Evolutionary conservation across 768 basidiomycete genomes (phyloP).

Genomic region (Piloderma croceum): DNA sequence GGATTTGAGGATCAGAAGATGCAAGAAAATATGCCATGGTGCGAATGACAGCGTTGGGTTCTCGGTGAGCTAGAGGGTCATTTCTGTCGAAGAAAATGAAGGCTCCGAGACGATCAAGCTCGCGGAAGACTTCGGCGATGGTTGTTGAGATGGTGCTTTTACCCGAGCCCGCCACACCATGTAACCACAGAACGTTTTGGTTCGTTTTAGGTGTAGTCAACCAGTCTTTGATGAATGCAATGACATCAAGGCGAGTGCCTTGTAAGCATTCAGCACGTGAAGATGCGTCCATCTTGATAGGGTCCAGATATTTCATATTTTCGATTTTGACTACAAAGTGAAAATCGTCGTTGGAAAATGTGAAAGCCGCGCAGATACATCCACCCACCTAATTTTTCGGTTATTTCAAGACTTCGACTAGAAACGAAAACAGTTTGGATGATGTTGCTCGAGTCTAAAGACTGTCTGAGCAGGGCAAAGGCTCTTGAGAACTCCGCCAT

Average conservation of each 20-base stretch:
- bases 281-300: conserved; percentile 25
- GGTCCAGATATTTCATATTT: conserved; percentile 22
- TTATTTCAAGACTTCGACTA: conserved; percentile 23
- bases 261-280: conserved; percentile 24
- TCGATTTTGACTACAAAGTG: no score
- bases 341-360: background rate
- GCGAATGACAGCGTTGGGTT: conserved; percentile 25
- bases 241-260: conserved; percentile 25
- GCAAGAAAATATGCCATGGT: conserved; percentile 31
- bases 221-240: conserved; percentile 22
- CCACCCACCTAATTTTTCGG: conserved; percentile 19
- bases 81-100: conserved; percentile 31
- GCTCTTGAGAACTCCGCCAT: conserved; percentile 16
- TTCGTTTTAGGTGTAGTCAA: conserved; percentile 12
- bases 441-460: conserved; percentile 19
- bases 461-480: conserved; percentile 21
- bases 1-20: conserved; percentile 26
- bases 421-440: conserved; percentile 22
- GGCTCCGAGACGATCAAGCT: conserved; percentile 29
- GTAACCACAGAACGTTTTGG: conserved; percentile 24
- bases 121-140: conserved; percentile 27
- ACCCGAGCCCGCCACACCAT: conserved; percentile 28
- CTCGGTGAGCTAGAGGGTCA: conserved; percentile 20
- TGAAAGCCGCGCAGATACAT: background rate
- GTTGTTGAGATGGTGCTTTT: conserved; percentile 34